phyloP scores from a whole-genome alignment of 176 grass and related monocot species.

The Leersia perrieri region DNA sequence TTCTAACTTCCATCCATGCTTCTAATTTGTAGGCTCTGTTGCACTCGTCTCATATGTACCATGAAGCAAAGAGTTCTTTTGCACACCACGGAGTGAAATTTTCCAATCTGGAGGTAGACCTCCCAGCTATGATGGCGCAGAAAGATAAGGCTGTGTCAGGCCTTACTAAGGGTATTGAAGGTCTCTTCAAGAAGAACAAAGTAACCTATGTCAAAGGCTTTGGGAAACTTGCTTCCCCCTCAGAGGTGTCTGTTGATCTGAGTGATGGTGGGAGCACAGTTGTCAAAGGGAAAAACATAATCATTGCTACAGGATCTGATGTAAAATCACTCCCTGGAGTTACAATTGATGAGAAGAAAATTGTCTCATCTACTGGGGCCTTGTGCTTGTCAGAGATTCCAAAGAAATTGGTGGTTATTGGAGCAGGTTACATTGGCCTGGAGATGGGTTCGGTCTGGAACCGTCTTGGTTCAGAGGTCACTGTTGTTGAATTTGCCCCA shows the following conservation, averaged over 20 bases:
- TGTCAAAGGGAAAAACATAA: conserved; percentile 86
- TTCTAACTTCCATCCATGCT: not conserved
- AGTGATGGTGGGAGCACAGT: conserved; percentile 71
- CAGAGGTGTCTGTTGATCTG: conserved; percentile 91
- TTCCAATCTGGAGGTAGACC: conserved; percentile 78
- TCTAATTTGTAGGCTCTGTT: conserved; percentile 66
- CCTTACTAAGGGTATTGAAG: conserved; percentile 91
- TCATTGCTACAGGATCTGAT: conserved; percentile 95
- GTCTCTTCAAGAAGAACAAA: conserved; percentile 98
- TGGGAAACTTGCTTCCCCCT: conserved; percentile 78
- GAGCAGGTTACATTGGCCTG: conserved; percentile 94
- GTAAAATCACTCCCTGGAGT: conserved; percentile 93
- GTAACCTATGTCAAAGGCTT: conserved; percentile 92
- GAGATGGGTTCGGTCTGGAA: conserved; percentile 99
- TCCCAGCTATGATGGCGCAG: conserved; percentile 93
- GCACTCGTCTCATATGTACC: conserved; percentile 97
- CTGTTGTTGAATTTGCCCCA: conserved; percentile 90
- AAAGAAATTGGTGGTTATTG: conserved; percentile 94
- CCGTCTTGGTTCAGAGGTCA: conserved; percentile 88
- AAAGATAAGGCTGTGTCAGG: conserved; percentile 94
- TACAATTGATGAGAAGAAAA: conserved; percentile 93
- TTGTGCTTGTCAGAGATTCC: conserved; percentile 72
- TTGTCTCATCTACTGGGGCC: conserved; percentile 97
- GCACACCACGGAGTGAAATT: conserved; percentile 88
- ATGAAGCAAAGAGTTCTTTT: conserved; percentile 88